These are phyloP conservation scores for Mollisia scopiformis DNA, from an alignment of 2,329 filamentous ascomycete species.

Conservation along the genomic window DNA sequence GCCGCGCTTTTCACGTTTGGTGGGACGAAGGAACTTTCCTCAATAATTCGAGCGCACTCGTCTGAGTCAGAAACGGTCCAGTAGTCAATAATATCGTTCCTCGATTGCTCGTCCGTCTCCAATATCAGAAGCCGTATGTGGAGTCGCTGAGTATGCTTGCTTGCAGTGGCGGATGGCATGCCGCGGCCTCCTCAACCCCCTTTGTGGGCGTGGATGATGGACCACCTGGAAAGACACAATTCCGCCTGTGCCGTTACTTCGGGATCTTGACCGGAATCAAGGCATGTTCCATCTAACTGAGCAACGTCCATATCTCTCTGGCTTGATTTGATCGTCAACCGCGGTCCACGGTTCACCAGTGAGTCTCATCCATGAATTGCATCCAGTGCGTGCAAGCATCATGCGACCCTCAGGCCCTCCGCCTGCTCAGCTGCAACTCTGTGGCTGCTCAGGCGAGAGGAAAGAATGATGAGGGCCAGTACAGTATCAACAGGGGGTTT, in stretches of 20 bases:
- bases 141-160: neutral
- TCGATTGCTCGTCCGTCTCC: neutral
- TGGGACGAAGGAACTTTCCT: too few species aligned
- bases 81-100: neutral
- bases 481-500: neutral
- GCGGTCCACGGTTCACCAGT: conserved; percentile 22
- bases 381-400: too few species aligned
- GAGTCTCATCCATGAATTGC: conserved; percentile 21
- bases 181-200: neutral
- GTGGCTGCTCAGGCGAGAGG: neutral
- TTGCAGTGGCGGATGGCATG: neutral
- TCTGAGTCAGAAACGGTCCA: conserved; percentile 19
- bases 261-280: neutral
- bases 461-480: neutral
- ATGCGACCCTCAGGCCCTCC: conserved; percentile 23
- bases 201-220: neutral
- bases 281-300: neutral
- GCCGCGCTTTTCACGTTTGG: neutral
- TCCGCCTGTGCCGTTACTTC: conserved; percentile 17
- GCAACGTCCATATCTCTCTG: neutral
- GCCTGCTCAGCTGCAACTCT: neutral
- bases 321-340: conserved; percentile 27
- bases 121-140: neutral
- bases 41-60: too few species aligned
- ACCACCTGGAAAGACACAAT: neutral